Percentiles rank a stretch among this genome's conserved stretches.
phyloP scores from a whole-genome alignment of 352 stramenopile species.

The Lagenidium giganteum region DNA sequence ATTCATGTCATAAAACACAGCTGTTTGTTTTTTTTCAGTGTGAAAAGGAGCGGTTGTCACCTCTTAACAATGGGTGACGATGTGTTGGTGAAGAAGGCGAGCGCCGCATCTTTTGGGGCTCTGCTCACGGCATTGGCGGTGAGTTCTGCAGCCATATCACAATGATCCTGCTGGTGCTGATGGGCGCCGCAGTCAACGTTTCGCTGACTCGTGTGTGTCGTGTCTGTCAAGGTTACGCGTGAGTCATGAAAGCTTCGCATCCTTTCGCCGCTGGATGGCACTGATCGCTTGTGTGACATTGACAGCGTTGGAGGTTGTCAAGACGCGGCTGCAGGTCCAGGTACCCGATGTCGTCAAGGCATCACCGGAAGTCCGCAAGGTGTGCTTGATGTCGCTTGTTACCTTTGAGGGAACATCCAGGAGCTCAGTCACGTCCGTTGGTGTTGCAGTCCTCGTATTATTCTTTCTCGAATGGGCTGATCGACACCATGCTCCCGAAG shows the following conservation, averaged over 20 bases:
- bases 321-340: constrained; percentile 78
- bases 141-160: constrained; percentile 9
- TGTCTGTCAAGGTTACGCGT: constrained; percentile 54
- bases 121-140: constrained; percentile 70
- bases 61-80: constrained; percentile 53
- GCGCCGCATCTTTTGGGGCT: constrained; percentile 54
- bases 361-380: constrained; percentile 39
- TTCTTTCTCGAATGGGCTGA: constrained; percentile 75
- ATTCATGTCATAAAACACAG: too few relatives aligned
- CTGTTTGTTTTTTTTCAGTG: too few relatives aligned
- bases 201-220: neutral
- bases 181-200: too few relatives aligned
- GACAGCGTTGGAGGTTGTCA: constrained; percentile 78
- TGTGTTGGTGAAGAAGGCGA: constrained; percentile 51
- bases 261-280: neutral
- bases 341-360: constrained; percentile 48
- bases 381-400: constrained; percentile 8
- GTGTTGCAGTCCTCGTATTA: constrained; percentile 53
- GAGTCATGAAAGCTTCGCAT: too few relatives aligned
- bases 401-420: neutral
- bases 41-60: too few relatives aligned
- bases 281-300: constrained; percentile 2
- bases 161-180: neutral
- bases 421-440: neutral
- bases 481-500: constrained; percentile 78